Evolutionary conservation across 2,329 filamentous ascomycete species (phyloP).

Genomic region (Ceratocystis ficicola): DNA sequence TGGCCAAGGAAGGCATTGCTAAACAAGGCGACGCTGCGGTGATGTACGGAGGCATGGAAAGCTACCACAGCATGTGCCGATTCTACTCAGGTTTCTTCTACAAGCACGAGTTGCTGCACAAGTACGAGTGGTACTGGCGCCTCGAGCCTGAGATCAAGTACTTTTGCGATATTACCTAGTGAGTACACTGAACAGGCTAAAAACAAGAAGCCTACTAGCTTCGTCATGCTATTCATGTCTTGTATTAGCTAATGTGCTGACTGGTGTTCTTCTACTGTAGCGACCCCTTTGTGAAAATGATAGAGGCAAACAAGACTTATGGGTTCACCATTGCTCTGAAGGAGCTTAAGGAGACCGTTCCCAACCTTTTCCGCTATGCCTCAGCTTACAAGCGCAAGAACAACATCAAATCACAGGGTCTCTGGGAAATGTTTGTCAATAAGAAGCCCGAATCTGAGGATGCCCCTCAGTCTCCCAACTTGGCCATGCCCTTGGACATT

Average conservation of each 20-base stretch:
- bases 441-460: constrained; percentile 50
- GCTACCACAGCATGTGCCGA: constrained; percentile 97
- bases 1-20: constrained; percentile 87
- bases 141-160: constrained; percentile 99
- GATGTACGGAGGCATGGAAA: constrained; percentile 98
- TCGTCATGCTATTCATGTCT: not conserved
- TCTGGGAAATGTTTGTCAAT: constrained; percentile 99
- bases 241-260: not conserved
- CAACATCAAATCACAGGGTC: constrained; percentile 76
- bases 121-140: constrained; percentile 99
- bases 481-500: constrained; percentile 66
- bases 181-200: constrained; percentile 26
- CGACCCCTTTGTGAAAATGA: constrained; percentile 94
- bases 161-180: constrained; percentile 99
- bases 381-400: constrained; percentile 91
- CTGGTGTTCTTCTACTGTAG: constrained; percentile 32
- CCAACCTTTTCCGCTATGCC: constrained; percentile 98
- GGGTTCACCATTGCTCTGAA: constrained; percentile 98
- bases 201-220: not conserved
- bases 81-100: constrained; percentile 99
- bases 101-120: constrained; percentile 85
- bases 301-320: constrained; percentile 88
- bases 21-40: constrained; percentile 95
- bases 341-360: constrained; percentile 91
- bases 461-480: constrained; percentile 48